Evolutionary conservation across 306 rosid species (phyloP).

Genomic region (Herpetospermum pedunculosum): DNA sequence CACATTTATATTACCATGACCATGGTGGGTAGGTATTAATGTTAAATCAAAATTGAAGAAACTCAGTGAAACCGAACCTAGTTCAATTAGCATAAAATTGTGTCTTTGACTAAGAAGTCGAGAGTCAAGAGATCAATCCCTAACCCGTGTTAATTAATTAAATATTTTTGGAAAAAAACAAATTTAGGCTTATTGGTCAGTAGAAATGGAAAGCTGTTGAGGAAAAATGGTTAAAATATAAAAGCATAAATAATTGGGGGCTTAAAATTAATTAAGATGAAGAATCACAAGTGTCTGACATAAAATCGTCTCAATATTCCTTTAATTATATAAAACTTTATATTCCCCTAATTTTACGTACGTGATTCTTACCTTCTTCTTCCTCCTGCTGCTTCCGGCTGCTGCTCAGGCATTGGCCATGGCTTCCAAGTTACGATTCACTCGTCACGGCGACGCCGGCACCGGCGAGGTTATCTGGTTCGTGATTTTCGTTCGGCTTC

Average conservation of each 20-base stretch:
- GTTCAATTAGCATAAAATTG: too few relatives aligned
- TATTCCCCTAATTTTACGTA: not conserved
- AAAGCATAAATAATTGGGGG: slow-evolving; percentile 3
- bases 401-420: not conserved
- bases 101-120: too few relatives aligned
- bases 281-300: slow-evolving; percentile 8
- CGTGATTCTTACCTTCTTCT: slow-evolving; percentile 10
- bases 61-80: too few relatives aligned
- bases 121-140: too few relatives aligned
- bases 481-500: slow-evolving; percentile 11
- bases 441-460: not conserved
- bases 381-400: too few relatives aligned
- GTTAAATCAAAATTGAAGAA: not conserved
- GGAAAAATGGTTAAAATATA: not conserved
- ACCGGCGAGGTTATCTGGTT: not conserved
- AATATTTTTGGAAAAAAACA: too few relatives aligned
- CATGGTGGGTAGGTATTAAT: not conserved
- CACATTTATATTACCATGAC: too few relatives aligned
- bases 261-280: slow-evolving; percentile 3
- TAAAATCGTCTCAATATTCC: slow-evolving; percentile 3
- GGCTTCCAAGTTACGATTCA: not conserved
- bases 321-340: not conserved
- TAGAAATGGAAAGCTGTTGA: not conserved
- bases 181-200: too few relatives aligned
- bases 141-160: too few relatives aligned